Evolutionary conservation across 495 filamentous ascomycete species (phyloP), one percentile per base, ranked within the genome.

Genomic region (Hypomontagnella monticulosa): DNA sequence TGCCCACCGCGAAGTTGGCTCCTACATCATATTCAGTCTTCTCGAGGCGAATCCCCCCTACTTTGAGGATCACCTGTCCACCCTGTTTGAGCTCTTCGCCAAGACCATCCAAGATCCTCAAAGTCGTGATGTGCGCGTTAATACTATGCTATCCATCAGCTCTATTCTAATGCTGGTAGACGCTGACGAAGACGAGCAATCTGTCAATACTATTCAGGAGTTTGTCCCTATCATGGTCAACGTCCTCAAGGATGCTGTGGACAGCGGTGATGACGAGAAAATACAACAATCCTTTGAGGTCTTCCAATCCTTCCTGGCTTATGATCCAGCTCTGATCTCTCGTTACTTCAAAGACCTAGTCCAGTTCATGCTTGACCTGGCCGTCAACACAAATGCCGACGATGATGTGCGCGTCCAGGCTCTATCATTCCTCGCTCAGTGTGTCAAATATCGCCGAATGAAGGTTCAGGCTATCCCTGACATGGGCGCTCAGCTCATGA

Each of bases 301-400:
- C 50, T 97, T 99, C 84, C 96, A 99, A 79, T 97, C 91, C 32
- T 85, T 98, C 59, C 83, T 99, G 30, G 91, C 91, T 60, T 96
- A 91, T 73, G 93, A 98, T 70, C 87, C 89, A 19, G 84, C 89
- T n/a, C 82, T 98, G 27, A 79, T 97, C 20, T 90, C 88, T 59
- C 81, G 84, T 34, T 93, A 97, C 78, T 93, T 99, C 75, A 90
- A 89, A 76, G 91, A 97, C 71, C 83, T 99, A 27, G 81, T 98
- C 44, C 87, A 91, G 63, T 97, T 98, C 81, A 97, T 99, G 91
- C 90, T 93, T 66, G 90, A 96, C 51, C 79, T 99, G 42, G 86
- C 92, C 40, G 82, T 87, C 57, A 88, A 93, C 68, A 91, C 85
- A 12, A 79, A 88, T 16, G 79, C 89, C 8, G 89, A 92, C 15